A percentile compares a stretch with the other conserved stretches of the same genome.
Evolutionary conservation across 768 basidiomycete species (phyloP).

Genomic region (Phlegmacium glaucopus): DNA sequence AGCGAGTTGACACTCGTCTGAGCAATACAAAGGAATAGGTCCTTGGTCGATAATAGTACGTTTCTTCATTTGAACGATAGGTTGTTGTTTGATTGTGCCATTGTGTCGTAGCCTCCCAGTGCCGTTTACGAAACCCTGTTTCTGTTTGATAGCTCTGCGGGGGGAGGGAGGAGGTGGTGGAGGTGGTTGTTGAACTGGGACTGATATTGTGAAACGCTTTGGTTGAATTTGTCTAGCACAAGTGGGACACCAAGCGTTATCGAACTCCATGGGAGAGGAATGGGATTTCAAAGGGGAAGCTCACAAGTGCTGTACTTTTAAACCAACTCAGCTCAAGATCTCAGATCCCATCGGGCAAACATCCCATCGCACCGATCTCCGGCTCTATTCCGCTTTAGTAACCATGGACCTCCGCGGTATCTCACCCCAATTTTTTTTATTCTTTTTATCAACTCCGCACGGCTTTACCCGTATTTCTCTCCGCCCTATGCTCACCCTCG

Average conservation of each 20-base stretch:
- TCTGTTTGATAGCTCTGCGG: constrained; percentile 28
- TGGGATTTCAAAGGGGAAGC: constrained; percentile 10
- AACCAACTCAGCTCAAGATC: constrained; percentile 12
- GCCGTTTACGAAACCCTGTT: constrained; percentile 55
- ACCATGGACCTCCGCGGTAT: background rate
- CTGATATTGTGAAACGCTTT: constrained; percentile 58
- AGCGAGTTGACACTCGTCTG: constrained; percentile 64
- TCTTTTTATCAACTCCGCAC: too few relatives aligned
- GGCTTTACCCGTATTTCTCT: too few relatives aligned
- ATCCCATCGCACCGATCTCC: constrained; percentile 24
- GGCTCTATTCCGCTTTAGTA: constrained; percentile 19
- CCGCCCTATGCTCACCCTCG: too few relatives aligned
- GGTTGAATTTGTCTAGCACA: constrained; percentile 79
- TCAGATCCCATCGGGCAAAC: constrained; percentile 12
- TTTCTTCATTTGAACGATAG: constrained; percentile 39
- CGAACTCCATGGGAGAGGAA: constrained; percentile 42
- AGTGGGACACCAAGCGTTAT: constrained; percentile 77
- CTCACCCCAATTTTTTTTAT: too few relatives aligned
- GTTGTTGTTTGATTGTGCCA: constrained; percentile 43
- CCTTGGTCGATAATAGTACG: constrained; percentile 76
- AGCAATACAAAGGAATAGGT: constrained; percentile 83
- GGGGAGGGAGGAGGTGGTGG: constrained; percentile 39
- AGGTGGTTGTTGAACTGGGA: constrained; percentile 24
- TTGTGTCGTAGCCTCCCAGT: constrained; percentile 62
- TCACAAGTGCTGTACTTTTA: constrained; percentile 25